Base-by-base conservation (phyloP, 2,329 filamentous ascomycete species). In the Periconia sp. region DNA sequence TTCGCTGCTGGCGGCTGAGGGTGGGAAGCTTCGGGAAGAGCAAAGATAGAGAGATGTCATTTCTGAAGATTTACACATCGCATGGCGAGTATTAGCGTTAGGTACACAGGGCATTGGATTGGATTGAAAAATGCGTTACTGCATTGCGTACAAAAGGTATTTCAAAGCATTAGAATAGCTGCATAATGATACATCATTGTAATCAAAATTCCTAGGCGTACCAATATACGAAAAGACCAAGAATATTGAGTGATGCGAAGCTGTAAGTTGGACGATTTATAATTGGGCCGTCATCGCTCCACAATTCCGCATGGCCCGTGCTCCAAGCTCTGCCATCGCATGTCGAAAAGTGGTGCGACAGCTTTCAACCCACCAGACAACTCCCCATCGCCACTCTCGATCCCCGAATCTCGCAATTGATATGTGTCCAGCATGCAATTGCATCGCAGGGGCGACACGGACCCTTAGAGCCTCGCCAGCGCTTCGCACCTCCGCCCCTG, bases 1-100 rank as follows among this genome's bases (percentile, higher is more conserved):
- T 81, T 73, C 61, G 78, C 77, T 26, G 75, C 76, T 34, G 73
- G 73, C 11, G 40, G 36, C 10, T 43, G 12, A 23, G 22, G 22
- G 23, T 12, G 16, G 21, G 13, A 33, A n/a, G n/a, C n/a, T 25
- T 25, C n/a, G 23, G 23, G 23, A 9, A 25, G 23, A 25, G 8
- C n/a, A 25, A 24, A 13, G 32, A 12, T 22, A 23, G 31, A 17
- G 13, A 33, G 8, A 6, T 19, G 18, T 19, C 15, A 28, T 4
- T 28, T 28, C 8, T 28, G n/a, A n/a, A n/a, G n/a, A n/a, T n/a
- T n/a, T n/a, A n/a, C n/a, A n/a, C 36, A 39, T 39, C 18, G 28
- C 26, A 24, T 32, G 18, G 26, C 9, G 13, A 21, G n/a, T 15
- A 35, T 24, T 5, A 11, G 19, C 31, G 13, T 35, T n/a, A n/a